Base-by-base conservation (phyloP, 192 early-diverging fungal genomes). In the Backusella morwellensis region DNA sequence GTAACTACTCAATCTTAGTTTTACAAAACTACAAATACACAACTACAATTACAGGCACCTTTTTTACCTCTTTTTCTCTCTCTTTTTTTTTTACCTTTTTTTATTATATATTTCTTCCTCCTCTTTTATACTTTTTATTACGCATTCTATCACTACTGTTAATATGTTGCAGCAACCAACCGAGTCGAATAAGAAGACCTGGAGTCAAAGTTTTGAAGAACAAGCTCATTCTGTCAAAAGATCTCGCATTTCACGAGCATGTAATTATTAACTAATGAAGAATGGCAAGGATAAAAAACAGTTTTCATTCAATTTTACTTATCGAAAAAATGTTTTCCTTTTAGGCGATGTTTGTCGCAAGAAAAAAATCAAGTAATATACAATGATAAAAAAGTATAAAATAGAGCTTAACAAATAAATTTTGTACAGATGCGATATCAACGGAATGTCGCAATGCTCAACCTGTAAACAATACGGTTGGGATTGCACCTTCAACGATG, bases 401-500 rank as follows among this genome's bases (percentile, higher is more conserved):
- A 63, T 29, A 29, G 26, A 29, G 9, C 11, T 29, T 63, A 14
- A 26, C 56, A 29, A 63, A 63, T 23, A 29, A 4, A 63, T 14
- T 29, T 74, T 69, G 56, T 23, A 36, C 36, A 81, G 80, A 47
- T 81, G 80, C 17, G 76, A 77, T 77, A 73, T 77, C 14, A 35
- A 75, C 47, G 56, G 34, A 14, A 35, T 26, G 9, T 11, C 63
- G 6, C 66, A 72, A 50, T 81, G 80, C 63, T 47, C 75, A 4
- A 81, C 80, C 0, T 81, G 80, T 40, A 59, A 66, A 50, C 80
- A 81, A 50, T 77, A 77, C 34, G 76, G 38, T 41, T 81, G 75
- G 80, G 72, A 77, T 59, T 81, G 80, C 40, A 81, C 80, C 12
- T 81, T 81, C 63, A 70, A 81, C 35, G 80, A 81, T 66, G 77